These are phyloP conservation scores for Xylaria sp. DNA, from an alignment of 495 filamentous ascomycete species.

Conservation along the genomic window DNA sequence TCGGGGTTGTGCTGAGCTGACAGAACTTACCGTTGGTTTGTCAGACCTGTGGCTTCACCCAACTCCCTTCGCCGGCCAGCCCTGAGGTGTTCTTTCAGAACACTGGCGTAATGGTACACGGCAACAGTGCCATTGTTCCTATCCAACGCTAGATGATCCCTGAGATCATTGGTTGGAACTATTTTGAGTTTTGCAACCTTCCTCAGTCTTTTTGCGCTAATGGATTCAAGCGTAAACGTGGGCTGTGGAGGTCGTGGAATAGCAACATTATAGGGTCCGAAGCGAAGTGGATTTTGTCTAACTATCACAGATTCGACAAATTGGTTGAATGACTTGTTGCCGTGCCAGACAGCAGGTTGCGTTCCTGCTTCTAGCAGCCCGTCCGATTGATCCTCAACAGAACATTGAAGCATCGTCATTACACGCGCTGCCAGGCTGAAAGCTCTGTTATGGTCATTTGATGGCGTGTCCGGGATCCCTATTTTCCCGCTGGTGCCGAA, in stretches of 20 bases:
- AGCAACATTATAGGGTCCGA: neutral
- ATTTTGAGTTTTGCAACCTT: neutral
- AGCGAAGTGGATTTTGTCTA: neutral
- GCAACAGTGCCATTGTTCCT: constrained; percentile 6
- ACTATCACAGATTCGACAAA: constrained; percentile 3
- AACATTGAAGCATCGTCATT: neutral
- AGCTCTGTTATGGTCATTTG: constrained; percentile 1
- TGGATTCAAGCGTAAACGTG: neutral
- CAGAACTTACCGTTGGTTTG: neutral
- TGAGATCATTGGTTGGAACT: neutral
- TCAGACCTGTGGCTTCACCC: neutral
- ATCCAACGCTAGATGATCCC: neutral
- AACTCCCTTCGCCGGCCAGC: neutral
- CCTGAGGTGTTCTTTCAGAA: neutral
- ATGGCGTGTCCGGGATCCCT: neutral
- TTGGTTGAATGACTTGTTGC: neutral
- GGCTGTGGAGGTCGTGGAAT: neutral
- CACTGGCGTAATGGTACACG: neutral
- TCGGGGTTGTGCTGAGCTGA: neutral
- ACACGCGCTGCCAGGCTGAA: neutral
- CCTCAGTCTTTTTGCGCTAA: neutral
- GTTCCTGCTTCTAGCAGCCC: neutral
- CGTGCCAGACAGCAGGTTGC: neutral
- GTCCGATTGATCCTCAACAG: neutral
- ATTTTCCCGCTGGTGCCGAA: neutral